phyloP scores from a whole-genome alignment of 345 rosid species.

The Citrus reticulata region DNA sequence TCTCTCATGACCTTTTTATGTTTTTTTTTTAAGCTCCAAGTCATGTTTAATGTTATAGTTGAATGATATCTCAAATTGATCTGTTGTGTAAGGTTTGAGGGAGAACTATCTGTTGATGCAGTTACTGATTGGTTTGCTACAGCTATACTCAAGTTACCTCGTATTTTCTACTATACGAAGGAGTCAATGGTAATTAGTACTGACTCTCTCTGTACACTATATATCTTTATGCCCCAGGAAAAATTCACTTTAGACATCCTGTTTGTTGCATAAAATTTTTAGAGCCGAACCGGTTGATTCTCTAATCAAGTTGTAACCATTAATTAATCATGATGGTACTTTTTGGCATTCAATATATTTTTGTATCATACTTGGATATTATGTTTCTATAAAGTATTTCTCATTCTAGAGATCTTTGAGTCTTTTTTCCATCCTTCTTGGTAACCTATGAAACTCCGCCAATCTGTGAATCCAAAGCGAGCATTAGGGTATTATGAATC shows the following conservation, averaged over 20 bases:
- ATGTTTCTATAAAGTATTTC: neutral
- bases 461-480: neutral
- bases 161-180: slow-evolving; percentile 76
- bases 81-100: slow-evolving; percentile 59
- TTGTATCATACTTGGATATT: neutral
- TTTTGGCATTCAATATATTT: neutral
- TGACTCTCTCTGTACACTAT: neutral
- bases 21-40: neutral
- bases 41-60: neutral
- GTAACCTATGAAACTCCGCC: neutral
- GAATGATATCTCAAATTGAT: neutral
- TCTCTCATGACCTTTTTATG: neutral
- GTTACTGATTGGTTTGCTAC: slow-evolving; percentile 86
- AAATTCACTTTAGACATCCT: neutral
- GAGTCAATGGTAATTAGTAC: slow-evolving; percentile 68
- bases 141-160: slow-evolving; percentile 63
- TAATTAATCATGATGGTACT: neutral
- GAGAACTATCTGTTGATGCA: slow-evolving; percentile 68
- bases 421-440: neutral
- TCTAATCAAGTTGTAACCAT: neutral
- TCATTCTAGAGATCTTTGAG: neutral
- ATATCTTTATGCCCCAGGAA: neutral
- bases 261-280: neutral
- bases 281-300: neutral
- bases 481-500: neutral